Percentiles rank a stretch among this genome's conserved stretches.
These are phyloP conservation scores for Cucurbita ficifolia DNA, from an alignment of 306 rosid genomes.

Conservation along the genomic window DNA sequence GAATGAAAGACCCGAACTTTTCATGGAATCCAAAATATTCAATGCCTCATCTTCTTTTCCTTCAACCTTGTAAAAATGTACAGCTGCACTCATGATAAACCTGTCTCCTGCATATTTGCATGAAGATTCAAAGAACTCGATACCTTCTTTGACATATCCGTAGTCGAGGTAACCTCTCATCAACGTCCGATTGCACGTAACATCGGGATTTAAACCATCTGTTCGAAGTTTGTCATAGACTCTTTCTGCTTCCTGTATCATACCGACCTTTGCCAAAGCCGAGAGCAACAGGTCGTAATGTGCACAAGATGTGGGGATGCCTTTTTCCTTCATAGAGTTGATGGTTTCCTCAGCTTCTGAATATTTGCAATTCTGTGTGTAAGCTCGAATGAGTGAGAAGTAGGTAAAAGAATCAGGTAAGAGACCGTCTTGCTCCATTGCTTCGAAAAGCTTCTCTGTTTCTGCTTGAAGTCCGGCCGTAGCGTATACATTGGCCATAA, in stretches of 20 bases:
- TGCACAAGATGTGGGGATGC: conserved; percentile 49
- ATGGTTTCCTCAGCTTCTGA: conserved; percentile 54
- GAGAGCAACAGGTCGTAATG: conserved; percentile 56
- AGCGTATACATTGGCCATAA: conserved; percentile 74
- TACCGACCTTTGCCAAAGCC: conserved; percentile 47
- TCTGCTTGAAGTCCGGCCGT: conserved; percentile 48
- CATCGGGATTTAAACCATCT: conserved; percentile 50
- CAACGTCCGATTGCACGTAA: conserved; percentile 43
- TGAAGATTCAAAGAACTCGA: conserved; percentile 41
- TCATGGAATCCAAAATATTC: conserved; percentile 41
- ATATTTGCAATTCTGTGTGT: conserved; percentile 42
- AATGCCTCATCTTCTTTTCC: conserved; percentile 45
- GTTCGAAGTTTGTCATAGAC: conserved; percentile 33
- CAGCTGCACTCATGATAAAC: conserved; percentile 71
- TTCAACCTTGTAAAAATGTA: conserved; percentile 41
- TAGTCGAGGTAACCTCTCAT: conserved; percentile 66
- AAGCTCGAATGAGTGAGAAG: conserved; percentile 61
- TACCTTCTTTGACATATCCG: conserved; percentile 47
- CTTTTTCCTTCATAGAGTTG: conserved; percentile 38
- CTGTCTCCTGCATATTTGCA: conserved; percentile 31
- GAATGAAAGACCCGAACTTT: conserved; percentile 29
- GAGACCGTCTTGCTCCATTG: conserved; percentile 49
- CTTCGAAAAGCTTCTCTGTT: conserved; percentile 45
- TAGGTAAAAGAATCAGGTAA: conserved; percentile 59
- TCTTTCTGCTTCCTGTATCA: conserved; percentile 55